Percentiles rank a stretch among this genome's conserved stretches.
Conservation (phyloP, 2,329 filamentous ascomycete genomes). For the Hymenoscyphus fraxineus region DNA sequence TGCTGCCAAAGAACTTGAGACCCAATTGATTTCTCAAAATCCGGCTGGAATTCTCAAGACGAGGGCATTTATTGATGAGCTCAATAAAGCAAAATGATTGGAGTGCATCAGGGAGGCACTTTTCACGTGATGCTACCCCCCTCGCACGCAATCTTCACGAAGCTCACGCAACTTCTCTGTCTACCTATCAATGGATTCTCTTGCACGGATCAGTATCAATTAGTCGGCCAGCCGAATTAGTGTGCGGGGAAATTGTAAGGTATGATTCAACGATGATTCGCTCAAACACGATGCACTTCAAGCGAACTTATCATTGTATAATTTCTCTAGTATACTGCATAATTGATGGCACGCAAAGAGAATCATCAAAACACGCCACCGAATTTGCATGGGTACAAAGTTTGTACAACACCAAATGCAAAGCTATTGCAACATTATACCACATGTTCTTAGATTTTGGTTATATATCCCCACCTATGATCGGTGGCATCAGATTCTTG, state of each 20-base stretch:
- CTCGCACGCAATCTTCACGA: neutral
- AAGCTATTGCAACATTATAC: neutral
- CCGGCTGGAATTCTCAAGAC: conserved; percentile 17
- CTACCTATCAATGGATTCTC: neutral
- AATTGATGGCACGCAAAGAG: neutral
- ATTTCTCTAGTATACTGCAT: neutral
- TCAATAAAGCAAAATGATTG: neutral
- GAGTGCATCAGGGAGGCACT: neutral
- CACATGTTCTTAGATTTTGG: neutral
- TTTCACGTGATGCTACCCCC: neutral
- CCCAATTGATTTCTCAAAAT: conserved; percentile 23
- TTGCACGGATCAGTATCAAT: neutral
- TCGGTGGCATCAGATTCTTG: neutral
- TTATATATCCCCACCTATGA: neutral
- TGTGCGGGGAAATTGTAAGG: neutral
- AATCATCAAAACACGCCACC: neutral
- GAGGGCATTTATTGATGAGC: neutral
- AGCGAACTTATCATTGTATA: neutral
- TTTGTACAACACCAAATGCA: neutral
- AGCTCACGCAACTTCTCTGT: neutral
- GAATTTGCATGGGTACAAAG: neutral
- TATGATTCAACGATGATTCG: neutral
- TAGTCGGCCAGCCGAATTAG: neutral
- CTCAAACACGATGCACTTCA: neutral
- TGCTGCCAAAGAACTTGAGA: conserved; percentile 25